Percentiles rank a stretch among this genome's conserved stretches.
Conservation (phyloP, 2,329 filamentous ascomycete species). For the Paecilomyces sp. region DNA sequence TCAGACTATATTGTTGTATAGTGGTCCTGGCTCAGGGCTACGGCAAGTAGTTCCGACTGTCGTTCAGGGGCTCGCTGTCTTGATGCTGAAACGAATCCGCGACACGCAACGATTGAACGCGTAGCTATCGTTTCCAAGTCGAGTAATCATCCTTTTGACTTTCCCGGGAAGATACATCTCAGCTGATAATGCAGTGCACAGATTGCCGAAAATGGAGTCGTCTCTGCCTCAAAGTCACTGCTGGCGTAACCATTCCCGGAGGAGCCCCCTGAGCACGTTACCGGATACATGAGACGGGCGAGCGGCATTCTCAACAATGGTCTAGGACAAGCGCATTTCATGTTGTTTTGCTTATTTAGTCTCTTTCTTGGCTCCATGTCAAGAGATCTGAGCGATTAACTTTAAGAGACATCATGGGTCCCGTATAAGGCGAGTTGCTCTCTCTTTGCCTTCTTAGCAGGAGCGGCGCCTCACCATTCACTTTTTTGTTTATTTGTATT, state of each 20-base stretch:
- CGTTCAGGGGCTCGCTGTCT: neutral
- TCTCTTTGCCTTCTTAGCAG: neutral
- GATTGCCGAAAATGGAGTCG: neutral
- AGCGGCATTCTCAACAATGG: neutral
- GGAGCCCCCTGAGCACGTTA: neutral
- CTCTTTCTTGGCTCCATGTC: neutral
- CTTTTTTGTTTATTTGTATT: neutral
- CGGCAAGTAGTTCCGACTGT: neutral
- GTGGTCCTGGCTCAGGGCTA: neutral
- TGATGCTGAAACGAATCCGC: neutral
- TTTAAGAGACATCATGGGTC: neutral
- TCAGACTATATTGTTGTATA: neutral
- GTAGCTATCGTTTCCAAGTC: neutral
- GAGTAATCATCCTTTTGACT: neutral
- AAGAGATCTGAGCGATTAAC: neutral
- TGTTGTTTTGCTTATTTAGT: neutral
- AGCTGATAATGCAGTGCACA: neutral
- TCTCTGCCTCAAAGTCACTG: neutral
- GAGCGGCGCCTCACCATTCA: neutral
- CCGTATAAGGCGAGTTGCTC: neutral
- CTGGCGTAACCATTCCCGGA: neutral
- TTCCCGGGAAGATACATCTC: neutral
- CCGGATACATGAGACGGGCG: neutral
- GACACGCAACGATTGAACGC: neutral
- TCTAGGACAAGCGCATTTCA: neutral